phyloP scores from a whole-genome alignment of 1,284 basidiomycete species.

The Bjerkandera adusta region DNA sequence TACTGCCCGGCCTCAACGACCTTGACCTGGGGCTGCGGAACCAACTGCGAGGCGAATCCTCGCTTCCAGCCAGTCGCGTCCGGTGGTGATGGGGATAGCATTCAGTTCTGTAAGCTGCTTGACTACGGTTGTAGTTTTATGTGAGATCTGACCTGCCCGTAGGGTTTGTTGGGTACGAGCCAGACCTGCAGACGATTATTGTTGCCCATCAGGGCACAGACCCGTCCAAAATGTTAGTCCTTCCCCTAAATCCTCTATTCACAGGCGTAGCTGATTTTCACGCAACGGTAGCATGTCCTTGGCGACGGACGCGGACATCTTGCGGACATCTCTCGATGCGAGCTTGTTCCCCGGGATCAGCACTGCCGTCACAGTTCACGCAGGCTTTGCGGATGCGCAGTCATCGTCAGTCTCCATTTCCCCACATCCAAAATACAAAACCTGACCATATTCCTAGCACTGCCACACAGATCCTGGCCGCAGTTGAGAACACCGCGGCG shows the following conservation, averaged over 20 bases:
- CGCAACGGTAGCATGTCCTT: not conserved
- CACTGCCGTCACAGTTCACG: constrained; percentile 48
- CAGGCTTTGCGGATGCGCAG: constrained; percentile 55
- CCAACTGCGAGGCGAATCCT: constrained; percentile 48
- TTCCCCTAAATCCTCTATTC: not conserved
- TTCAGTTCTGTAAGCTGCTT: constrained; percentile 45
- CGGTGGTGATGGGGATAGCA: constrained; percentile 53
- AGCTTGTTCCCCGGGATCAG: constrained; percentile 58
- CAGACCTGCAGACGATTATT: constrained; percentile 39
- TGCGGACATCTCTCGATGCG: constrained; percentile 37
- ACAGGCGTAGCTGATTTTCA: not conserved
- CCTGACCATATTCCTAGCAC: constrained; percentile 22
- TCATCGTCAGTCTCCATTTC: constrained; percentile 37
- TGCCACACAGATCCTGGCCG: constrained; percentile 33
- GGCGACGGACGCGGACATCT: constrained; percentile 48
- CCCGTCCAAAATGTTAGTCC: constrained; percentile 40
- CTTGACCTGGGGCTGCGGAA: constrained; percentile 57
- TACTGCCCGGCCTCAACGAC: constrained; percentile 49
- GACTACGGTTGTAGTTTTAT: not conserved
- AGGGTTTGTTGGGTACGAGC: constrained; percentile 48
- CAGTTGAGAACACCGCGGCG: constrained; percentile 34
- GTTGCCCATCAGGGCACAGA: constrained; percentile 56
- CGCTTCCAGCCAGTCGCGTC: constrained; percentile 54
- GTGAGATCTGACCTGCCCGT: not conserved
- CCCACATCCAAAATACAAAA: not conserved